A percentile compares a stretch with the other conserved stretches of the same genome.
Conservation (phyloP, 805 yeast genomes). For the Jamesozyma gamospora region DNA sequence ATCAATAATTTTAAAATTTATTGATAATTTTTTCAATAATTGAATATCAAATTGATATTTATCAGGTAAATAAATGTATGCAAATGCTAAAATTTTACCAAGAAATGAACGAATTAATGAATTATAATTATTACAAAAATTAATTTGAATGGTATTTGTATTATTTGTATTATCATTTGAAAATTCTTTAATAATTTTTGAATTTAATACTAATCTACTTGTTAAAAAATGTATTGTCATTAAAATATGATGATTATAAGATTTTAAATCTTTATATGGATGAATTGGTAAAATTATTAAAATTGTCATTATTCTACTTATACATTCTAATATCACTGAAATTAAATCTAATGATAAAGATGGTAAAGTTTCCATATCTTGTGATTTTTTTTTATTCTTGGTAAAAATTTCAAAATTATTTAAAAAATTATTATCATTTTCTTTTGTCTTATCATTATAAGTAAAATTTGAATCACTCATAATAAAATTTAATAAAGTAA, state of each 20-base stretch:
- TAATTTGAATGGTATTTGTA: neutral
- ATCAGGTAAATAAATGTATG: slow-evolving; percentile 24
- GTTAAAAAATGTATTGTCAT: slow-evolving; percentile 22
- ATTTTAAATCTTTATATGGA: slow-evolving; percentile 11
- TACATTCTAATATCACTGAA: slow-evolving; percentile 27
- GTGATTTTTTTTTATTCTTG: no score
- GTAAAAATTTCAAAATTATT: slow-evolving; percentile 3
- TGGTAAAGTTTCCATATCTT: neutral
- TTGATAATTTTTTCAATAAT: slow-evolving; percentile 8
- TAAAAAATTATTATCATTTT: neutral
- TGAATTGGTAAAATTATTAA: slow-evolving; percentile 10
- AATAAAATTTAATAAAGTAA: slow-evolving; percentile 19
- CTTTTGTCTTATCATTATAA: neutral
- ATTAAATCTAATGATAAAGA: slow-evolving; percentile 13
- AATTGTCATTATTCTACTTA: slow-evolving; percentile 25
- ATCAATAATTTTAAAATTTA: slow-evolving; percentile 5
- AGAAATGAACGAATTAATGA: slow-evolving; percentile 21
- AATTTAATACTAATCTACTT: slow-evolving; percentile 17
- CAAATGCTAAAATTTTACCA: slow-evolving; percentile 26
- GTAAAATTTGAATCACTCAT: slow-evolving; percentile 8
- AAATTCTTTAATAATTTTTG: slow-evolving; percentile 10
- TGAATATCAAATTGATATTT: slow-evolving; percentile 20
- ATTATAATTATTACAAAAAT: slow-evolving; percentile 14
- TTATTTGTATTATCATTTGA: neutral
- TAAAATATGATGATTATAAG: slow-evolving; percentile 20